Conservation (phyloP, 2,329 filamentous ascomycete genomes). For the Ilyonectria sp. region DNA sequence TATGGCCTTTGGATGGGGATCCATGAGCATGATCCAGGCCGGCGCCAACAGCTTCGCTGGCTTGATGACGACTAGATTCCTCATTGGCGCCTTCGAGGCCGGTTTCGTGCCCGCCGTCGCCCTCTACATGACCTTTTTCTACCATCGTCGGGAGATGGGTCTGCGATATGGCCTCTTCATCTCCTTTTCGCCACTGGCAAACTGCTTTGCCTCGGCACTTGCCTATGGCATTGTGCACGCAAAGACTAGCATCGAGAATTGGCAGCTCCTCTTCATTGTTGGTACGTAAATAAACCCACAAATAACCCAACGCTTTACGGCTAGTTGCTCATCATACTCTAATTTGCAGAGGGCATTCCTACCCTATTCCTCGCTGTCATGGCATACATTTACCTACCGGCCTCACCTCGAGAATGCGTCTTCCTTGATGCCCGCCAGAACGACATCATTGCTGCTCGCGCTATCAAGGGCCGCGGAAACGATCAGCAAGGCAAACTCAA, state of each 20-base stretch:
- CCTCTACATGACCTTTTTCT: slow-evolving; percentile 63
- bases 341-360: slow-evolving; percentile 67
- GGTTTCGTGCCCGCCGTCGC: slow-evolving; percentile 60
- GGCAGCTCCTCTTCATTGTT: slow-evolving; percentile 63
- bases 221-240: slow-evolving; percentile 76
- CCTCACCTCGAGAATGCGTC: slow-evolving; percentile 65
- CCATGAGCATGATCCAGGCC: slow-evolving; percentile 26
- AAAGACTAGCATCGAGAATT: slow-evolving; percentile 69
- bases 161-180: slow-evolving; percentile 81
- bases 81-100: slow-evolving; percentile 60
- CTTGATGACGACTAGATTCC: slow-evolving; percentile 21
- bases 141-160: slow-evolving; percentile 73
- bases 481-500: slow-evolving; percentile 63
- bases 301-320: too few species aligned
- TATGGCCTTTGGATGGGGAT: slow-evolving; percentile 30
- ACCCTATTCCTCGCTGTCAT: slow-evolving; percentile 68
- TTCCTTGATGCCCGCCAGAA: slow-evolving; percentile 73
- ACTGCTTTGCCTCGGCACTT: slow-evolving; percentile 76
- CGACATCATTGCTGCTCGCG: slow-evolving; percentile 67
- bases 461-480: slow-evolving; percentile 61
- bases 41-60: neutral
- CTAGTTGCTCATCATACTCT: too few species aligned
- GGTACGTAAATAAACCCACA: neutral
- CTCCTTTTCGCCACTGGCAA: slow-evolving; percentile 76
- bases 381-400: slow-evolving; percentile 69